These are phyloP conservation scores for Fusarium chuoi DNA, from an alignment of 2,329 filamentous ascomycete species.

Conservation along the genomic window DNA sequence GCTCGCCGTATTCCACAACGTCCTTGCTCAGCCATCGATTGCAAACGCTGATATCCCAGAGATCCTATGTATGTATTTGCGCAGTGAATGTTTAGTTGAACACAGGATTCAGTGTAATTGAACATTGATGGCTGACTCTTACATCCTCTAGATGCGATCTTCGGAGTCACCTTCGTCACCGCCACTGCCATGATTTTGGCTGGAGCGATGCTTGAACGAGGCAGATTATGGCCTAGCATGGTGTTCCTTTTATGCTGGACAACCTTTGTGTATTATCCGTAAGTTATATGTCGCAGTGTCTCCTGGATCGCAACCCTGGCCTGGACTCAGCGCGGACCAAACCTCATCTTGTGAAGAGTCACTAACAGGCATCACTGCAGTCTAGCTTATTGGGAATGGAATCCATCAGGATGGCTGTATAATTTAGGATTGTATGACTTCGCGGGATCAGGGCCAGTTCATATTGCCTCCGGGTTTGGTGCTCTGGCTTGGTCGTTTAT, in stretches of 20 bases:
- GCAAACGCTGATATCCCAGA: constrained; percentile 52
- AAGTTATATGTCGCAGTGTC: background rate
- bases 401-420: constrained; percentile 72
- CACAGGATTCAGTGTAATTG: fast-evolving
- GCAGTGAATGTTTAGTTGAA: background rate
- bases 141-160: constrained; percentile 44
- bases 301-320: background rate
- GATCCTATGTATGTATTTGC: constrained; percentile 44
- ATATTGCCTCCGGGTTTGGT: constrained; percentile 71
- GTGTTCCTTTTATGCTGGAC: constrained; percentile 73
- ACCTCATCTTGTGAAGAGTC: background rate
- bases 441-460: constrained; percentile 71
- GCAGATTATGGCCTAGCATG: constrained; percentile 59
- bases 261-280: constrained; percentile 69
- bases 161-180: constrained; percentile 52
- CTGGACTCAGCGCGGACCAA: no score
- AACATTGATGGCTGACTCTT: background rate
- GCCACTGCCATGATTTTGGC: constrained; percentile 54
- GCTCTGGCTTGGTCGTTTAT: constrained; percentile 72
- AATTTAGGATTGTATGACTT: constrained; percentile 70
- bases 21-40: constrained; percentile 51
- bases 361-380: background rate
- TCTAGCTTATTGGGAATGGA: constrained; percentile 75
- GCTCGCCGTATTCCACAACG: constrained; percentile 49
- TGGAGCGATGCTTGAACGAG: constrained; percentile 52